phyloP scores from a whole-genome alignment of 495 filamentous ascomycete species.

The Elasticomyces elasticus region DNA sequence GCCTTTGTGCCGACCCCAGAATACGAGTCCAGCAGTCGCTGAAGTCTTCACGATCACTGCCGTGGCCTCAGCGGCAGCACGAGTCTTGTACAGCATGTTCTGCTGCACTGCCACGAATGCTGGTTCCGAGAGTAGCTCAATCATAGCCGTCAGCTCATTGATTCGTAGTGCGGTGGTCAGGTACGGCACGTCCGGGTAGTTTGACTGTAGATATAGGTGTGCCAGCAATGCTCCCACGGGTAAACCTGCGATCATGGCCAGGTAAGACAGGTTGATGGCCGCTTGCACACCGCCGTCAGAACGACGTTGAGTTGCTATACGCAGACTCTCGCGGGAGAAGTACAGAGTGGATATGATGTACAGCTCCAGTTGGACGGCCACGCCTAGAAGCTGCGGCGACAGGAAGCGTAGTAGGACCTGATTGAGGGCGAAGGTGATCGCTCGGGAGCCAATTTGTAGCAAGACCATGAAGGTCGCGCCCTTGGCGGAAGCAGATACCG shows the following conservation, averaged over 20 bases:
- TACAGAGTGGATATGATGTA: slow-evolving; percentile 80
- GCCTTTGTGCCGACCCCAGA: slow-evolving; percentile 43
- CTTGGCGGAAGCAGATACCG: slow-evolving; percentile 45
- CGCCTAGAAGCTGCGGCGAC: slow-evolving; percentile 70
- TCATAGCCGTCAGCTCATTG: slow-evolving; percentile 62
- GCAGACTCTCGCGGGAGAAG: slow-evolving; percentile 80
- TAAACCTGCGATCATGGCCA: slow-evolving; percentile 61
- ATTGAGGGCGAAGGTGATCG: slow-evolving; percentile 82
- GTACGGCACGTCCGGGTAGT: slow-evolving; percentile 50
- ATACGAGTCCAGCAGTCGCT: slow-evolving; percentile 53
- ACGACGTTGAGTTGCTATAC: slow-evolving; percentile 77
- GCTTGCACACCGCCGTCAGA: slow-evolving; percentile 44
- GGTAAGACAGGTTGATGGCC: slow-evolving; percentile 77
- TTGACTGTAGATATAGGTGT: slow-evolving; percentile 47
- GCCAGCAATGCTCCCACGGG: slow-evolving; percentile 52
- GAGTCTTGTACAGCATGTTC: slow-evolving; percentile 63
- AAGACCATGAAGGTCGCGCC: slow-evolving; percentile 79
- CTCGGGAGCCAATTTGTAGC: slow-evolving; percentile 72
- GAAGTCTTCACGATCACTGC: slow-evolving; percentile 70
- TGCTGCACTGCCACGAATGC: slow-evolving; percentile 76
- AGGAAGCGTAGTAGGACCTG: slow-evolving; percentile 79
- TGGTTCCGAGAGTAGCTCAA: slow-evolving; percentile 78
- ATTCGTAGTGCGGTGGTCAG: slow-evolving; percentile 53
- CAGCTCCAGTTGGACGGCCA: slow-evolving; percentile 81
- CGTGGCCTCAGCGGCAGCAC: slow-evolving; percentile 67